These are phyloP conservation scores for Dictyostelium discoideum DNA, from an alignment of 78 protist species.

Conservation along the genomic window dicty_2.7 NC_007089.4:6064001-6064500, in stretches of 20 bases:
- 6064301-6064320: conserved; percentile 70
- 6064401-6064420: conserved; percentile 48
- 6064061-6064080: neutral
- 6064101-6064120: too few species aligned
- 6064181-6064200: too few species aligned
- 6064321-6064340: conserved; percentile 67
- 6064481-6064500: neutral
- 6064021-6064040: neutral
- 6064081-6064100: neutral
- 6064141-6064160: neutral
- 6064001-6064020: too few species aligned
- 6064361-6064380: conserved; percentile 54
- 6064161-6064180: too few species aligned
- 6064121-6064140: neutral
- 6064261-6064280: conserved; percentile 59
- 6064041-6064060: neutral
- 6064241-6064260: neutral
- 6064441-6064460: conserved; percentile 21
- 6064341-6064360: conserved; percentile 63
- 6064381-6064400: conserved; percentile 45
- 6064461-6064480: neutral
- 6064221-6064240: neutral
- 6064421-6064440: conserved; percentile 68
- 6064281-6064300: conserved; percentile 71
- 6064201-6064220: too few species aligned